These are phyloP conservation scores for Botryosphaeria agaves DNA, from an alignment of 2,329 filamentous ascomycete species.

Conservation along the genomic window DNA sequence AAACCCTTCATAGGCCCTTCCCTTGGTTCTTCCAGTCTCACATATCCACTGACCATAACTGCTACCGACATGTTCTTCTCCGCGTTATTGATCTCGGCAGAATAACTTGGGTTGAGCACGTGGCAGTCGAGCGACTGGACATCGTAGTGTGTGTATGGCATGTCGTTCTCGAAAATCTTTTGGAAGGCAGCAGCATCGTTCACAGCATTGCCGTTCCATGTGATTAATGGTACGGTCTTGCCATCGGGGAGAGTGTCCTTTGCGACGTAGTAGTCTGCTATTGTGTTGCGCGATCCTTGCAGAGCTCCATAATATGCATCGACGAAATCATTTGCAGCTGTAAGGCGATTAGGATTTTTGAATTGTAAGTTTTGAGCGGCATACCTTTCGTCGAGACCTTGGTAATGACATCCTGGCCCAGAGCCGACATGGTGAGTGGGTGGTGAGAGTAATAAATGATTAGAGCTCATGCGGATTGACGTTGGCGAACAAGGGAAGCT, in stretches of 20 bases:
- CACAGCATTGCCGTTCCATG: slow-evolving; percentile 60
- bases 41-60: slow-evolving; percentile 55
- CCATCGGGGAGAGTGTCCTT: slow-evolving; percentile 35
- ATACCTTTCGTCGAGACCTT: slow-evolving; percentile 2
- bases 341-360: not conserved
- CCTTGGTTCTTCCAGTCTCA: slow-evolving; percentile 44
- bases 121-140: slow-evolving; percentile 63
- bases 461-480: not conserved
- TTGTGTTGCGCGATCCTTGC: slow-evolving; percentile 36
- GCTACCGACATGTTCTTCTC: slow-evolving; percentile 51
- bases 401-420: slow-evolving; percentile 1
- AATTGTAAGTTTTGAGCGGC: not conserved
- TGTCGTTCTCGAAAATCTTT: slow-evolving; percentile 48
- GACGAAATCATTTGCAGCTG: slow-evolving; percentile 52
- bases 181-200: slow-evolving; percentile 47
- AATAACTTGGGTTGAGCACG: slow-evolving; percentile 47
- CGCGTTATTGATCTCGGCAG: slow-evolving; percentile 18
- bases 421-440: not conserved
- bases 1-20: slow-evolving; percentile 52
- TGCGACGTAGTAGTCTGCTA: slow-evolving; percentile 56
- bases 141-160: slow-evolving; percentile 49
- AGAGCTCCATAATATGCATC: slow-evolving; percentile 62
- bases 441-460: not conserved
- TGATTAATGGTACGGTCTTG: slow-evolving; percentile 44
- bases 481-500: too few species aligned